Evolutionary conservation across 768 basidiomycete genomes (phyloP).

Genomic region (Serpula lacrymans): DNA sequence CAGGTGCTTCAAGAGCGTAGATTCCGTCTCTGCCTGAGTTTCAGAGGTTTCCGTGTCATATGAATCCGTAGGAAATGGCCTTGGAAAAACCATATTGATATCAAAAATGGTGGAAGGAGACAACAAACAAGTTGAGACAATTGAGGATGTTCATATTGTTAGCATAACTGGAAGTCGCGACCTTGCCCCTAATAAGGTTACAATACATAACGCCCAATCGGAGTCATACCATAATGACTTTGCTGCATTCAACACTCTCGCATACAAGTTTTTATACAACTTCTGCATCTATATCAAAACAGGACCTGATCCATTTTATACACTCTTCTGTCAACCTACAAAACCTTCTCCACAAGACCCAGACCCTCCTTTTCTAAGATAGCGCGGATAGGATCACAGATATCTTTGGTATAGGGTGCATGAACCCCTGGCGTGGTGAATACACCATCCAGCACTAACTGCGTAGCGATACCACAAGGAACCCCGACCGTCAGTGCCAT

Average conservation of each 20-base stretch:
- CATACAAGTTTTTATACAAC: no score
- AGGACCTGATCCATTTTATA: background rate
- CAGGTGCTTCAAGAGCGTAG: constrained; percentile 53
- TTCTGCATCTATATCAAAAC: background rate
- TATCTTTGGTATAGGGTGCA: constrained; percentile 83
- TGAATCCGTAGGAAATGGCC: constrained; percentile 49
- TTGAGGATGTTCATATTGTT: no score
- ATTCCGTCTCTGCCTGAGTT: constrained; percentile 64
- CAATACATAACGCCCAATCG: no score
- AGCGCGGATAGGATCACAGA: constrained; percentile 71
- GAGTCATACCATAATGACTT: no score
- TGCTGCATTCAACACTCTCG: no score
- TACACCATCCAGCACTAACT: constrained; percentile 86
- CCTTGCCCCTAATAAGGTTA: no score
- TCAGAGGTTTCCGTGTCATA: constrained; percentile 62
- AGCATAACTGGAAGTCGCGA: no score
- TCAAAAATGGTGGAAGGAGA: constrained; percentile 1
- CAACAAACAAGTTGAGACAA: no score
- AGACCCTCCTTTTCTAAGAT: constrained; percentile 72
- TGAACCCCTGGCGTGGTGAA: constrained; percentile 76
- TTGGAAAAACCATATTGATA: constrained; percentile 18
- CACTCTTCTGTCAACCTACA: constrained; percentile 38
- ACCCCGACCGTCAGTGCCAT: constrained; percentile 93
- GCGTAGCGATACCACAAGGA: constrained; percentile 91
- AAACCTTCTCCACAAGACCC: constrained; percentile 64